These are phyloP conservation scores for Nicotiana otophora DNA, from an alignment of 257 asterid species.

Conservation along the genomic window DNA sequence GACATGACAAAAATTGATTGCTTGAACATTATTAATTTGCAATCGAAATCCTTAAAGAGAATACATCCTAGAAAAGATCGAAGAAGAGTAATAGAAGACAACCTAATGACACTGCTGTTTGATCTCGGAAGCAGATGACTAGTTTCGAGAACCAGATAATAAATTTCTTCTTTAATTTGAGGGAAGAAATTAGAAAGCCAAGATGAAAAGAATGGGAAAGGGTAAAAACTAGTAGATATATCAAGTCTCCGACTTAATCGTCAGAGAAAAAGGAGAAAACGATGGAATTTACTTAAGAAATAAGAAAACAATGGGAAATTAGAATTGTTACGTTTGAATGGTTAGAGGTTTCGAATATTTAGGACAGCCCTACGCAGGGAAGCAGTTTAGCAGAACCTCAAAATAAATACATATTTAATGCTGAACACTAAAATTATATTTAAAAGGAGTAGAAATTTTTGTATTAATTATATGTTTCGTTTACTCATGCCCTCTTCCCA, in stretches of 20 bases:
- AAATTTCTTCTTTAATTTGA: not conserved
- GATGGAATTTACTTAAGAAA: not conserved
- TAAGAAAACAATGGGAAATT: not conserved
- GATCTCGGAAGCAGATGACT: not conserved
- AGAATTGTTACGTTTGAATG: not conserved
- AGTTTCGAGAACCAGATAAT: not conserved
- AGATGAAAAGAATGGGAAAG: not conserved
- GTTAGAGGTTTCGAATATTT: not conserved
- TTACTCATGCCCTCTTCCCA: too few species aligned
- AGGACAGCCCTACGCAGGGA: not conserved
- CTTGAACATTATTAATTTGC: not conserved
- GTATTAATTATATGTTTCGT: too few species aligned
- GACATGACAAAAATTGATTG: not conserved
- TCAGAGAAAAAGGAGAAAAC: not conserved
- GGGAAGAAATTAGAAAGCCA: not conserved
- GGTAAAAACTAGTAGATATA: not conserved
- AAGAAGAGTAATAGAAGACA: not conserved
- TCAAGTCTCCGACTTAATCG: not conserved
- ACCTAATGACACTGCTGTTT: not conserved
- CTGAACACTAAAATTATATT: not conserved
- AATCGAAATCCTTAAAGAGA: not conserved
- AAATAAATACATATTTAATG: not conserved
- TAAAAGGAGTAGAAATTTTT: too few species aligned
- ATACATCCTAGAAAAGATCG: not conserved
- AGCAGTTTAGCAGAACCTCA: not conserved